Evolutionary conservation across 2,329 filamentous ascomycete species (phyloP).

Genomic region (Colletotrichum brevisporum): DNA sequence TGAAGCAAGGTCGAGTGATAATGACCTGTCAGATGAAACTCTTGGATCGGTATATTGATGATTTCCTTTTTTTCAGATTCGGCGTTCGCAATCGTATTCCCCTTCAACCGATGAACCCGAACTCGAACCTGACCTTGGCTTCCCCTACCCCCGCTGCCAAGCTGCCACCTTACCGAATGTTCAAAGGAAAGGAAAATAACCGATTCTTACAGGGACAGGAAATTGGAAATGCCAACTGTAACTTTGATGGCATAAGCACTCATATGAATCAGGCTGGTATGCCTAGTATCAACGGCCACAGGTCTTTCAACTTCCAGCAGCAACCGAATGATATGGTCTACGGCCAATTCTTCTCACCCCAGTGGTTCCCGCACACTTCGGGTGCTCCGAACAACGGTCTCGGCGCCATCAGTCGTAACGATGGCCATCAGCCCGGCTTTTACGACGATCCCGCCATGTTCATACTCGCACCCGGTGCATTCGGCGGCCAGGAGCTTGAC

Average conservation of each 20-base stretch:
- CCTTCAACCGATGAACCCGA: slow-evolving; percentile 53
- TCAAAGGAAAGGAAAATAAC: slow-evolving; percentile 51
- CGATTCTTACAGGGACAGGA: slow-evolving; percentile 43
- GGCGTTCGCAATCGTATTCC: slow-evolving; percentile 51
- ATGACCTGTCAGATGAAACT: neutral
- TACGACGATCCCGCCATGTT: neutral
- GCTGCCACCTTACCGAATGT: slow-evolving; percentile 43
- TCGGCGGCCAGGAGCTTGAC: slow-evolving; percentile 14
- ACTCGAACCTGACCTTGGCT: slow-evolving; percentile 51
- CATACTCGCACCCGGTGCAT: slow-evolving; percentile 2
- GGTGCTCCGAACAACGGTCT: slow-evolving; percentile 1
- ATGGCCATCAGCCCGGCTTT: neutral
- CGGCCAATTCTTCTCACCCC: neutral
- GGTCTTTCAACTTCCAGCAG: slow-evolving; percentile 11
- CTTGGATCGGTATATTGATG: slow-evolving; percentile 34
- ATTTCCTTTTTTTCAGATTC: slow-evolving; percentile 47
- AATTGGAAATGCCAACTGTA: slow-evolving; percentile 46
- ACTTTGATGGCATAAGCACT: slow-evolving; percentile 29
- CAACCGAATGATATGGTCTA: neutral
- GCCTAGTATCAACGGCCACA: neutral
- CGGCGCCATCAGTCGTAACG: slow-evolving; percentile 26
- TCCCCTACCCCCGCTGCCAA: slow-evolving; percentile 48
- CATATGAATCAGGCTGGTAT: slow-evolving; percentile 23
- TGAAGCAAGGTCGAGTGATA: slow-evolving; percentile 27
- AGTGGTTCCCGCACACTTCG: slow-evolving; percentile 1